Conservation (phyloP, 106 monocot species). For the Dioscorea zingiberensis region DNA sequence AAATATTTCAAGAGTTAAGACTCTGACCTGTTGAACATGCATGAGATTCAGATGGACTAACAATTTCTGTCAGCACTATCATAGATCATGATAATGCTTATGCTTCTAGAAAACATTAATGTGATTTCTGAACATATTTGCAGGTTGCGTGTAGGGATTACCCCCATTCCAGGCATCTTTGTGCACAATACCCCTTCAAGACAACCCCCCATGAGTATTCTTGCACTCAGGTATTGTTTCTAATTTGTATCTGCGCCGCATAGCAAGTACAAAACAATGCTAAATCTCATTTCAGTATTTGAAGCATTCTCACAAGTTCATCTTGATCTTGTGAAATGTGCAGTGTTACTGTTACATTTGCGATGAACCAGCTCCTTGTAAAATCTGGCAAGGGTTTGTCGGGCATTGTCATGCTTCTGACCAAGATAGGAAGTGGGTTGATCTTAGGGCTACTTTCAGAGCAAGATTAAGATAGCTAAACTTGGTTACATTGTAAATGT, state of each 20-base stretch:
- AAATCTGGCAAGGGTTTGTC: constrained; percentile 13
- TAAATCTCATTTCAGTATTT: no score
- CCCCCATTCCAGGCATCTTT: constrained; percentile 55
- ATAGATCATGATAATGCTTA: no score
- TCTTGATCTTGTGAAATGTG: background rate
- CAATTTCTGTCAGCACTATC: background rate
- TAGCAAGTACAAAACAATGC: no score
- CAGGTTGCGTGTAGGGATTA: constrained; percentile 46
- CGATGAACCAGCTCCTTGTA: constrained; percentile 24
- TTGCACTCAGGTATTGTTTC: constrained; percentile 33
- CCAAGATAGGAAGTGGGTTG: no score
- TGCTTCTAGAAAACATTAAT: no score
- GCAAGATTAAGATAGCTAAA: no score
- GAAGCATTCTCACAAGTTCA: no score
- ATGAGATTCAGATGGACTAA: background rate
- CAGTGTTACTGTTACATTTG: constrained; percentile 33
- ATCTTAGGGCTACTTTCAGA: no score
- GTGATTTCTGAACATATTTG: no score
- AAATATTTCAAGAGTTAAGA: background rate
- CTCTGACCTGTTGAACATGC: constrained; percentile 5
- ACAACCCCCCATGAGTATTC: constrained; percentile 32
- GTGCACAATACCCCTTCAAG: constrained; percentile 35
- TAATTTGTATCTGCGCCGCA: no score
- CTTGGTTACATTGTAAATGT: no score
- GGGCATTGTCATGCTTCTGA: constrained; percentile 28